Base-by-base conservation (phyloP, 2,329 filamentous ascomycete species). In the Fusarium euwallaceae region DNA sequence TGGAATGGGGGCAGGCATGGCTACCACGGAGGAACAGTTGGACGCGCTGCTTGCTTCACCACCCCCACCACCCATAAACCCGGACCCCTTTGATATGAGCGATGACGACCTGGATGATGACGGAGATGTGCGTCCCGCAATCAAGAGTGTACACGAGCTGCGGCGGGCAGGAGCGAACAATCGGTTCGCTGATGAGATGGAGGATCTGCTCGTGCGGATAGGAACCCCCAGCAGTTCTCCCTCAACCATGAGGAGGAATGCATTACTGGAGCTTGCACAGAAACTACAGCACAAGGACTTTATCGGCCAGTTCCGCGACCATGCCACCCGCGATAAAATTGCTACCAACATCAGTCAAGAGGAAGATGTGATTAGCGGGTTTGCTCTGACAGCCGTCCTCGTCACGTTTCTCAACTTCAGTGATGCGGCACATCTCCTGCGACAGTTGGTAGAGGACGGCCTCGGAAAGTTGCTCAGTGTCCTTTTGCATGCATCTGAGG, bases 241-340 rank as follows among this genome's bases (percentile, higher is more conserved):
- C 8, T 84, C 85, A 4, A 89, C 89, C 0, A 84, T 89, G 77
- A 85, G 91, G 72, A 86, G 91, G 63, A 87, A 88, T 62, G 90
- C 89, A 1, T 82, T 93, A 48, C 82, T 92, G 6, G 91, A 93
- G 72, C 80, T 93, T 48, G 88, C 88, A 2, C 85, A 87, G 53
- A 91, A 90, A 76, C 84, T 92, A 48, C 87, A 88, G 59, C 85
- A 92, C 60, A 91, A 91, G 76, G 86, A 86, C 1, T 95, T 94
- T 76, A 85, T 90, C 32, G 86, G 87, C 20, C 92, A 93, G 71
- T 95, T 98, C 77, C 88, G 93, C 22, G 92, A 95, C 71, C 92
- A 94, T 74, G 90, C 91, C 8, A 90, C 93, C 66, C 93, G 94
- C 71, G 88, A 91, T 64, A 89, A 89, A 34, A 86, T 98, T 17